Evolutionary conservation across 148 eudicot species (phyloP).

Genomic region (Chenopodium suecicum): DNA sequence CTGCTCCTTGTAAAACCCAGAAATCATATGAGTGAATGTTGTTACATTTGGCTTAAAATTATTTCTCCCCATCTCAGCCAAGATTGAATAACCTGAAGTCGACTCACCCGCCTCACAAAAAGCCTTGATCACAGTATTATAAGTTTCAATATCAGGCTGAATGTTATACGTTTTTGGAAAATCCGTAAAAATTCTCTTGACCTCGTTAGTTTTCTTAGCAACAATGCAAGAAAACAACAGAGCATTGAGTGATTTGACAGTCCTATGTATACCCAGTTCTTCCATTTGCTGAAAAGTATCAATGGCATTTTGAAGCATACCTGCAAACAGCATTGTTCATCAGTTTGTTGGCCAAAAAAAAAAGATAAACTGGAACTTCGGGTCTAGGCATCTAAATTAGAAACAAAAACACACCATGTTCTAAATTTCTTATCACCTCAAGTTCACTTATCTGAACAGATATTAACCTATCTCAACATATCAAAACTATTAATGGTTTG

Average conservation of each 20-base stretch:
- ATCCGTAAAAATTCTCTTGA: slow-evolving; percentile 54
- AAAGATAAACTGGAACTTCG: neutral
- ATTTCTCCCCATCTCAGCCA: slow-evolving; percentile 78
- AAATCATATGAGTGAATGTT: slow-evolving; percentile 50
- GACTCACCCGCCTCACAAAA: slow-evolving; percentile 61
- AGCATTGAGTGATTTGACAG: slow-evolving; percentile 63
- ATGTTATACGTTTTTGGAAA: slow-evolving; percentile 58
- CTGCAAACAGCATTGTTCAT: slow-evolving; percentile 30
- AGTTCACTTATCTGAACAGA: neutral
- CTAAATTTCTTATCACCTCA: neutral
- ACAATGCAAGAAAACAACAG: slow-evolving; percentile 61
- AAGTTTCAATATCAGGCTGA: slow-evolving; percentile 56
- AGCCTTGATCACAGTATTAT: slow-evolving; percentile 73
- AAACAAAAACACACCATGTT: neutral
- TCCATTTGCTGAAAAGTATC: slow-evolving; percentile 60
- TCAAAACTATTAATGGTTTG: neutral
- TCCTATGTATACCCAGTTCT: slow-evolving; percentile 49
- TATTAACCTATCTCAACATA: neutral
- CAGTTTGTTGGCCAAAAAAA: neutral
- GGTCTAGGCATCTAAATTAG: neutral
- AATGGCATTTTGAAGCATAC: slow-evolving; percentile 51
- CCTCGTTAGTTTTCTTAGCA: slow-evolving; percentile 53
- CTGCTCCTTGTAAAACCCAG: slow-evolving; percentile 86
- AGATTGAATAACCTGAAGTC: slow-evolving; percentile 51
- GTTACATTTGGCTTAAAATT: slow-evolving; percentile 52